phyloP scores from a whole-genome alignment of 495 filamentous ascomycete species.

The Penicillium bialowiezense region DNA sequence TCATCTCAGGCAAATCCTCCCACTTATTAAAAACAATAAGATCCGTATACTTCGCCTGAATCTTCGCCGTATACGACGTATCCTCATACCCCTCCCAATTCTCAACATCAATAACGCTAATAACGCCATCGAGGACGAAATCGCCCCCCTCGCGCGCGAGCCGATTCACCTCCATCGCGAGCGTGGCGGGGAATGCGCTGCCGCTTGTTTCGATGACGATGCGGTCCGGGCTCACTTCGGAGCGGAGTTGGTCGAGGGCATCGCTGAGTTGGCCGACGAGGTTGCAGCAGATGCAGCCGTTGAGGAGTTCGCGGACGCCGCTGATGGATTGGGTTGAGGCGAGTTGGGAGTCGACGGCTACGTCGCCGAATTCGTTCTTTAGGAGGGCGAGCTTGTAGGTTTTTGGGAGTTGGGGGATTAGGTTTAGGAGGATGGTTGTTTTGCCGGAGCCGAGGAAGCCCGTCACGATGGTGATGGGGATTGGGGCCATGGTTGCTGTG shows the following conservation, averaged over 20 bases:
- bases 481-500: conserved; percentile 52
- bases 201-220: conserved; percentile 94
- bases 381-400: conserved; percentile 86
- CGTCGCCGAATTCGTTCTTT: conserved; percentile 97
- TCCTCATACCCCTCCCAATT: conserved; percentile 97
- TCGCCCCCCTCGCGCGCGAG: conserved; percentile 53
- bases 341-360: conserved; percentile 89
- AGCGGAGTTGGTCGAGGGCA: conserved; percentile 69
- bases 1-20: conserved; percentile 70
- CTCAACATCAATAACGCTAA: conserved; percentile 92
- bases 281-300: conserved; percentile 98
- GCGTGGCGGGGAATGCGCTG: conserved; percentile 80
- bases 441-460: conserved; percentile 95
- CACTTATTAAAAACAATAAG: conserved; percentile 95
- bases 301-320: conserved; percentile 88
- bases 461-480: conserved; percentile 90
- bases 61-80: conserved; percentile 79
- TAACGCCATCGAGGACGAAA: conserved; percentile 84
- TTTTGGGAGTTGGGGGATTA: conserved; percentile 77
- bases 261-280: conserved; percentile 85
- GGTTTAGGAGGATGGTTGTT: conserved; percentile 86
- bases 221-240: conserved; percentile 63
- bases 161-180: conserved; percentile 92
- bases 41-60: conserved; percentile 89
- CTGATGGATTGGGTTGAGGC: conserved; percentile 76